Evolutionary conservation across 805 yeast species (phyloP).

Genomic region (Jamesozyma hellenica): DNA sequence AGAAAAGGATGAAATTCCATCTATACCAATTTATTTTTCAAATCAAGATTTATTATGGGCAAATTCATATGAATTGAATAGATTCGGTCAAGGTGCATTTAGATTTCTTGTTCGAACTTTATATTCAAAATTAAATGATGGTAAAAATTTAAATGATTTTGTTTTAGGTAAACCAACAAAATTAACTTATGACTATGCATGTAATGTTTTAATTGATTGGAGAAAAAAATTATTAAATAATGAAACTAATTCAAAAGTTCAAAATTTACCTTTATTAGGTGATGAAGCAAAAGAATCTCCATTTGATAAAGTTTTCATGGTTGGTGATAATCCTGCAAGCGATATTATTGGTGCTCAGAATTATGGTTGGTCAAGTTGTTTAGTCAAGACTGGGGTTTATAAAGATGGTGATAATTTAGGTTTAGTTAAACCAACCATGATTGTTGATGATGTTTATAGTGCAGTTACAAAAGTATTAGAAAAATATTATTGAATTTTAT

Average conservation of each 20-base stretch:
- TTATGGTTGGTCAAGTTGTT: constrained; percentile 81
- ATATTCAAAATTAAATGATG: constrained; percentile 44
- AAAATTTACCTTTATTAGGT: constrained; percentile 38
- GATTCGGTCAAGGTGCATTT: constrained; percentile 90
- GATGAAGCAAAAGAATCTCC: constrained; percentile 33
- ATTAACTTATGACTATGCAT: constrained; percentile 76
- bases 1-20: constrained; percentile 33
- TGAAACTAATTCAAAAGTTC: constrained; percentile 9
- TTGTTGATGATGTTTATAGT: constrained; percentile 40
- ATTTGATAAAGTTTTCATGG: constrained; percentile 73
- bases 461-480: constrained; percentile 35
- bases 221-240: constrained; percentile 29
- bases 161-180: constrained; percentile 76
- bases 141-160: constrained; percentile 39
- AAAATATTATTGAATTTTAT: neutral
- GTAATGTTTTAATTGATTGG: constrained; percentile 52
- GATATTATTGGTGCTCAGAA: constrained; percentile 84
- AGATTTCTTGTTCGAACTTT: constrained; percentile 52
- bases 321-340: constrained; percentile 92
- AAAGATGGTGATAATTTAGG: constrained; percentile 40
- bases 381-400: constrained; percentile 85
- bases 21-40: constrained; percentile 66
- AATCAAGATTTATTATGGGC: constrained; percentile 86
- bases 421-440: constrained; percentile 37
- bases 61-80: constrained; percentile 62